Conservation (phyloP, 169 alveolate genomes). For the Plasmodium gonderi region DNA sequence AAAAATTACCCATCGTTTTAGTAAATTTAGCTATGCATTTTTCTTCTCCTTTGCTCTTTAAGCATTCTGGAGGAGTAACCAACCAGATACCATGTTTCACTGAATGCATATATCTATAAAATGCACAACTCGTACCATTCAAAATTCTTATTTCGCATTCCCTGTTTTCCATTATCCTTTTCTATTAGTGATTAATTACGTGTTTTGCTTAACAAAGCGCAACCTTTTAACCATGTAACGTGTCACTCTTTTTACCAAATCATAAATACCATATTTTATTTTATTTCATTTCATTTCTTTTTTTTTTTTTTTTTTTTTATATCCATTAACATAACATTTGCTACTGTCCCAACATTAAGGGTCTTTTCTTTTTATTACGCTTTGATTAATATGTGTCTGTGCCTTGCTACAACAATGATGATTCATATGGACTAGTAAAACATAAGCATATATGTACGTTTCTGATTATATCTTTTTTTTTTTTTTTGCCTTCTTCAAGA, state of each 20-base stretch:
- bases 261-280: not conserved
- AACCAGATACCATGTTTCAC: constrained; percentile 74
- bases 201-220: not conserved
- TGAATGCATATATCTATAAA: constrained; percentile 75
- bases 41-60: constrained; percentile 67
- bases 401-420: not conserved
- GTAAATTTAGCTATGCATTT: constrained; percentile 72
- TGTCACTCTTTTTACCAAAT: not conserved
- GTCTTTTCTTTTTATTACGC: not conserved
- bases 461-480: not conserved
- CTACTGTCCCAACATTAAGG: not conserved
- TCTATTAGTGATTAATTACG: not conserved
- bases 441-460: not conserved
- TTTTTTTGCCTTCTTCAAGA: not conserved
- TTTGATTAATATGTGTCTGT: not conserved
- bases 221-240: not conserved
- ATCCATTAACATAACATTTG: not conserved
- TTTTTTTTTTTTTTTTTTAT: not conserved
- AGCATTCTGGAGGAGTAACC: constrained; percentile 67
- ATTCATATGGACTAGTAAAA: not conserved
- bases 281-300: not conserved
- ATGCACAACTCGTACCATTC: constrained; percentile 71
- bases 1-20: constrained; percentile 75
- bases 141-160: constrained; percentile 75
- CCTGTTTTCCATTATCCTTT: constrained; percentile 50